Evolutionary conservation across 2,329 filamentous ascomycete genomes (phyloP), one percentile per base, ranked within the genome.

Genomic region (Arachnomyces sp.): DNA sequence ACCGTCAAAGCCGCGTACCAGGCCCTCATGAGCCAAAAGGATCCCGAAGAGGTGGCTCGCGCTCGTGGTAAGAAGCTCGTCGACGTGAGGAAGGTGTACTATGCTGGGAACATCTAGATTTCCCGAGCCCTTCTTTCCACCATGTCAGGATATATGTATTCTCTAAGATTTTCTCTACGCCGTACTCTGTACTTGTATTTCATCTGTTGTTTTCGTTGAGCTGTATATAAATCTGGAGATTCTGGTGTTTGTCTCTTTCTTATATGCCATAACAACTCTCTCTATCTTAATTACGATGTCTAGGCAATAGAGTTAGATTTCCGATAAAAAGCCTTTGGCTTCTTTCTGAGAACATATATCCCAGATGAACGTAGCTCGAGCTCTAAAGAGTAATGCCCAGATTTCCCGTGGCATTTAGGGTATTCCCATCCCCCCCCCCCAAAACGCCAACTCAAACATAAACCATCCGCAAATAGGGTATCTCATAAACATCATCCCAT

Each of bases 51-150:
- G 58, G 82, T 98, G 58, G 92, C 92, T 42, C 76, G 84, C 36
- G 90, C 87, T 38, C 72, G 89, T 49, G 90, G 92, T 45, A 90
- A 85, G 76, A 98, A 98, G 76, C 63, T 98, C 58, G 88, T 98
- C 28, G 92, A 98, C 70, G 86, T 90, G 49, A 74, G 92, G 53
- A 95, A 92, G 72, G 92, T 96, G 57, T 98, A 98, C 70, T 96
- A 95, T 66, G 88, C 85, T 38, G 87, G 87, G 30, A 74, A 74
- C 64, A 74, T 82, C 63, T 74, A 77, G 57, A 39, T 31, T 13
- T 36, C 30, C 31, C 32, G 13, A 15, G 34, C 45, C 39, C 39
- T 43, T 45, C 37, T 40, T 38, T 46, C 40, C 34, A 40, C 42
- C 36, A 38, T 47, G 47, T 44, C 49, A 5, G 20, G 9, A 25